Evolutionary conservation across 495 filamentous ascomycete species (phyloP), one percentile per base, ranked within the genome.

Genomic region (Penicillium arizonense): DNA sequence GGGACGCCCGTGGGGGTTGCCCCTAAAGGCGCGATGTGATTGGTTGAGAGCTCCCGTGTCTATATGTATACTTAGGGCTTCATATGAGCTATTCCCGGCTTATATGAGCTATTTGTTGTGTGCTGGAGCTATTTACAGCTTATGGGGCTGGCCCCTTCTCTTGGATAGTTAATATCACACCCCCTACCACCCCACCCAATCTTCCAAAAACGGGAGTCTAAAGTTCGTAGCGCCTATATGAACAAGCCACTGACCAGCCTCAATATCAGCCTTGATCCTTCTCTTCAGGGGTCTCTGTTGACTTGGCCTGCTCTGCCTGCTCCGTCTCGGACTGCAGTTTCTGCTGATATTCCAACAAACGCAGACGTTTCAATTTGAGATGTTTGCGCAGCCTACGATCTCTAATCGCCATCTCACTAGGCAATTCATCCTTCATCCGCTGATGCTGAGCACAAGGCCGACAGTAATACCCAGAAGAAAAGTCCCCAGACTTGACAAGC

Each of bases 401-500:
- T 12, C 30, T 20, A n/a, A 50, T 28, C 3, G 18, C 16, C 9
- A 33, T 18, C 1, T 42, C 48, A 16, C 38, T 40, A 1, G 48
- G 48, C 20, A 50, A 13, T 11, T 13, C 12, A 11, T 40, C 14
- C 42, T 16, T 50, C 30, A 3, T 11, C 9, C 14, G 42, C 11
- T 18, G 30, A 35, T 12, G 34, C 48, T 16, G 28, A 30, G 5
- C 38, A 35, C 48, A 50, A 13, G 38, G 18, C 18, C 48, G 48
- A 18, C 48, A 50, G 28, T 50, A 50, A 33, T 43, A 50, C 4
- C 48, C 38, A 21, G 48, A 24, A 16, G 28, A 16, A 9, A 39
- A n/a, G 8, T 50, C 42, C 20, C 42, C 42, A 2, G 39, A 3
- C 4, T 50, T 38, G 7, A 50, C 48, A 5, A 50, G 48, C 26